Evolutionary conservation across 2,329 filamentous ascomycete genomes (phyloP).

Genomic region (Dichotomopilus funicola): DNA sequence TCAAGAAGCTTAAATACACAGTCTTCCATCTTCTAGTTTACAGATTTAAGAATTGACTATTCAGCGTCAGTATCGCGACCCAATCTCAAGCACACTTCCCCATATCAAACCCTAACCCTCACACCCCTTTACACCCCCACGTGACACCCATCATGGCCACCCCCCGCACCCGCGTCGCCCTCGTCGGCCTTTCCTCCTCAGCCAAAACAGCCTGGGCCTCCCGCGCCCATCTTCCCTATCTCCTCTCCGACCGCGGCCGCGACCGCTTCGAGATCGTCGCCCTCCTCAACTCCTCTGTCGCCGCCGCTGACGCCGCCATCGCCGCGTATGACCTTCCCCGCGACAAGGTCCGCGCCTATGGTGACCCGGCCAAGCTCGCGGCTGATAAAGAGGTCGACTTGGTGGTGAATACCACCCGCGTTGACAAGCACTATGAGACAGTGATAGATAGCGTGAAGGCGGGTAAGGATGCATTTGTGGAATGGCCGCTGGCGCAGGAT

Average conservation of each 20-base stretch:
- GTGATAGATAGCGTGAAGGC: constrained; percentile 41
- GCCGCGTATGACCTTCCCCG: constrained; percentile 35
- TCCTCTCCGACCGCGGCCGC: constrained; percentile 40
- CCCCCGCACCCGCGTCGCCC: constrained; percentile 36
- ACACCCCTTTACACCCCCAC: neutral
- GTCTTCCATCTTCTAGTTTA: too few species aligned
- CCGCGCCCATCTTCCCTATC: constrained; percentile 52
- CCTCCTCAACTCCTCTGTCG: constrained; percentile 43
- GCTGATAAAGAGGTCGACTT: constrained; percentile 46
- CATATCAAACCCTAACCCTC: too few species aligned
- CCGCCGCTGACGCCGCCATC: constrained; percentile 40
- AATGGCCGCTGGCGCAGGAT: constrained; percentile 52
- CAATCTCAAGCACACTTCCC: too few species aligned
- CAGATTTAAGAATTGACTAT: too few species aligned
- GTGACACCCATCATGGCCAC: neutral
- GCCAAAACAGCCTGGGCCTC: constrained; percentile 49
- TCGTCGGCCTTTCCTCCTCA: constrained; percentile 52
- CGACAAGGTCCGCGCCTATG: constrained; percentile 41
- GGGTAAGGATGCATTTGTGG: constrained; percentile 48
- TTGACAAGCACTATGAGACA: constrained; percentile 45
- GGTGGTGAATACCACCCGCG: constrained; percentile 48
- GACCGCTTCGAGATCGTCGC: constrained; percentile 44
- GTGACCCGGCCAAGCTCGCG: constrained; percentile 42
- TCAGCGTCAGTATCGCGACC: too few species aligned
- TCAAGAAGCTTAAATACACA: too few species aligned